phyloP scores from a whole-genome alignment of 352 stramenopile genomes.

The Pythium sp. region DNA sequence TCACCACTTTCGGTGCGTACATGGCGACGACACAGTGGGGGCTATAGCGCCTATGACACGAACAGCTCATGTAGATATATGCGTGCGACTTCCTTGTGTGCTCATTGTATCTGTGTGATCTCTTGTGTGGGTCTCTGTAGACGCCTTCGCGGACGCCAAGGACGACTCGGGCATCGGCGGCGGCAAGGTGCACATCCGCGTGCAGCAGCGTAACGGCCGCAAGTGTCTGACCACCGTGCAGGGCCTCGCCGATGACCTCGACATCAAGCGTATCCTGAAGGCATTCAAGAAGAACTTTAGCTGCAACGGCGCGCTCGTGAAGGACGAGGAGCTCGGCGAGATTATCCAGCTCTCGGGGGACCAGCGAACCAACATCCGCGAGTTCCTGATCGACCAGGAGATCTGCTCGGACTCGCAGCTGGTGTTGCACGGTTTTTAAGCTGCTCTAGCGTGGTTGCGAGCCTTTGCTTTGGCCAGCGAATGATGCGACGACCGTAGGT shows the following conservation, averaged over 20 bases:
- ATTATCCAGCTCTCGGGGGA: constrained; percentile 99
- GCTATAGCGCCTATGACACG: neutral
- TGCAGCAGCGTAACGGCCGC: constrained; percentile 98
- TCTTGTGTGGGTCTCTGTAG: constrained; percentile 27
- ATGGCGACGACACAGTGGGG: neutral
- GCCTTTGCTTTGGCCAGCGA: neutral
- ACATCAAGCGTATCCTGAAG: constrained; percentile 99
- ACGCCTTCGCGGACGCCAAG: constrained; percentile 87
- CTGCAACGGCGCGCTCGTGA: constrained; percentile 99
- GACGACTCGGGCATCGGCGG: constrained; percentile 82
- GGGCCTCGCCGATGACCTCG: constrained; percentile 96
- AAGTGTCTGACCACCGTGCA: constrained; percentile 99
- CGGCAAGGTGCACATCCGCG: constrained; percentile 96
- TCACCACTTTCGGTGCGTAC: constrained; percentile 83
- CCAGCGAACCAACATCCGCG: constrained; percentile 98
- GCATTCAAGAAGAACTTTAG: constrained; percentile 99
- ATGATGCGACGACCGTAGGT: neutral
- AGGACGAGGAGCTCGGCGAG: constrained; percentile 97
- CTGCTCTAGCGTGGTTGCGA: neutral
- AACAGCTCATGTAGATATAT: neutral
- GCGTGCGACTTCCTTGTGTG: neutral
- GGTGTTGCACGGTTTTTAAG: constrained; percentile 98
- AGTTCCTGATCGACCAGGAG: constrained; percentile 99
- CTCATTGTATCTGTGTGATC: neutral
- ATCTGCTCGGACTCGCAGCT: constrained; percentile 96